Percentiles rank a stretch among this genome's conserved stretches.
These are phyloP conservation scores for Boletus subparvulus DNA, from an alignment of 768 basidiomycete genomes.

Conservation along the genomic window DNA sequence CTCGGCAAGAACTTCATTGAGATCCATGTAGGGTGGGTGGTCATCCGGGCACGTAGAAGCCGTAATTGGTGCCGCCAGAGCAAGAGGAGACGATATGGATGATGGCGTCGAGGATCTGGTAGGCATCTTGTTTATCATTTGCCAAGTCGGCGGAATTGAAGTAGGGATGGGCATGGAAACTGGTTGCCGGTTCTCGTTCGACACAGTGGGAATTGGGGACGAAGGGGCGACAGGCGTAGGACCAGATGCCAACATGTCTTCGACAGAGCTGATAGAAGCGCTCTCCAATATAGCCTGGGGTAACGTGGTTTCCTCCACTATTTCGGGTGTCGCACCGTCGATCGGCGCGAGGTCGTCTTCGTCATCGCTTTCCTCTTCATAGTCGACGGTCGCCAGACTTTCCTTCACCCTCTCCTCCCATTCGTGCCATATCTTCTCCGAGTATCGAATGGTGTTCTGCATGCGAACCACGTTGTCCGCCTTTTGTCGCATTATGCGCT, in stretches of 20 bases:
- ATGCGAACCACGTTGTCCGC: constrained; percentile 92
- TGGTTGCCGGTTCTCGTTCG: constrained; percentile 24
- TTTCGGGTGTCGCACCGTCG: constrained; percentile 24
- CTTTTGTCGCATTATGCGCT: constrained; percentile 89
- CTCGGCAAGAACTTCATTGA: constrained; percentile 49
- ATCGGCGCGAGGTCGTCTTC: constrained; percentile 41
- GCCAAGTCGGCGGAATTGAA: constrained; percentile 47
- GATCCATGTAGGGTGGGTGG: constrained; percentile 60
- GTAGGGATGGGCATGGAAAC: constrained; percentile 39
- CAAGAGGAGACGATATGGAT: constrained; percentile 84
- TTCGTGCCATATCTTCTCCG: constrained; percentile 95
- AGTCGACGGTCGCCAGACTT: constrained; percentile 55
- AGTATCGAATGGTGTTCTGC: constrained; percentile 95
- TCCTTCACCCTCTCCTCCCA: constrained; percentile 90
- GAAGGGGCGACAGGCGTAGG: constrained; percentile 69
- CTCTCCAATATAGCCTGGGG: constrained; percentile 12
- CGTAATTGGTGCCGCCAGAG: constrained; percentile 80
- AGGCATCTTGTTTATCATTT: constrained; percentile 46
- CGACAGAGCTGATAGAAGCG: constrained; percentile 21
- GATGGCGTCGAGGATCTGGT: constrained; percentile 88
- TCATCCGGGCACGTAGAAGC: constrained; percentile 64
- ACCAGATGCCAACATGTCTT: constrained; percentile 44
- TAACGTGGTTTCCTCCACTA: constrained; percentile 18
- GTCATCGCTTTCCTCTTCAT: constrained; percentile 52
- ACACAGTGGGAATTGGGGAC: constrained; percentile 35